Percentiles rank a stretch among this genome's conserved stretches.
These are phyloP conservation scores for Elongisporangium anandrum DNA, from an alignment of 352 stramenopile genomes.

Conservation along the genomic window DNA sequence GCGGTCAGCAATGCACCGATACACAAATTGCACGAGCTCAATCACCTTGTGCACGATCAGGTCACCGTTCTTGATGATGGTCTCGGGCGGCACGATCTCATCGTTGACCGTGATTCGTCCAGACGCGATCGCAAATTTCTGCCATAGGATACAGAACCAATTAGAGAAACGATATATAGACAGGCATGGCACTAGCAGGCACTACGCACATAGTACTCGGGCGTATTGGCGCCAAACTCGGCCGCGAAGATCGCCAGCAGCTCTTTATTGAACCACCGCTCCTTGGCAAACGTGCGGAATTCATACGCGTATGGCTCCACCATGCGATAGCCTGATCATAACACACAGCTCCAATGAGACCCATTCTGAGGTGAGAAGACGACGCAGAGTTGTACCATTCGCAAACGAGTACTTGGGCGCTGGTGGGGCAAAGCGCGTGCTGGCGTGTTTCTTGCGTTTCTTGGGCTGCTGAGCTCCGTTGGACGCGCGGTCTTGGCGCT, in stretches of 20 bases:
- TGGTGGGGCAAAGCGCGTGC: slow-evolving; percentile 33
- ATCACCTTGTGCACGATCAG: slow-evolving; percentile 89
- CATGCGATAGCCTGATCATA: slow-evolving; percentile 61
- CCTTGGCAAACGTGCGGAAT: slow-evolving; percentile 94
- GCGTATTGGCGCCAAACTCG: slow-evolving; percentile 82
- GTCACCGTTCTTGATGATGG: slow-evolving; percentile 90
- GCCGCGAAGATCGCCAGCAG: slow-evolving; percentile 90
- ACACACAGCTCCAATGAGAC: slow-evolving; percentile 1
- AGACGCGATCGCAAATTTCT: slow-evolving; percentile 90
- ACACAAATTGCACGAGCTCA: background rate
- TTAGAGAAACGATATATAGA: slow-evolving; percentile 3
- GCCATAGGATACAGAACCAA: slow-evolving; percentile 1
- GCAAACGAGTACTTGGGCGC: slow-evolving; percentile 57
- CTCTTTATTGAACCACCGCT: slow-evolving; percentile 90
- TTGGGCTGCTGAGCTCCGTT: slow-evolving; percentile 26
- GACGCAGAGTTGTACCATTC: slow-evolving; percentile 23
- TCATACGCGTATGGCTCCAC: slow-evolving; percentile 95
- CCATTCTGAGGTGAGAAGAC: background rate
- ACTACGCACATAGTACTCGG: slow-evolving; percentile 84
- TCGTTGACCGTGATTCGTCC: slow-evolving; percentile 94
- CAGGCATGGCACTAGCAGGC: too few relatives aligned
- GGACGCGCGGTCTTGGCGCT: slow-evolving; percentile 19
- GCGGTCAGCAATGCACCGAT: background rate
- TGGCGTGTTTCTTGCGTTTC: slow-evolving; percentile 52
- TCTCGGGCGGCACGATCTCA: slow-evolving; percentile 66